phyloP scores from a whole-genome alignment of 2,329 filamentous ascomycete species.

The Talaromyces sp. region DNA sequence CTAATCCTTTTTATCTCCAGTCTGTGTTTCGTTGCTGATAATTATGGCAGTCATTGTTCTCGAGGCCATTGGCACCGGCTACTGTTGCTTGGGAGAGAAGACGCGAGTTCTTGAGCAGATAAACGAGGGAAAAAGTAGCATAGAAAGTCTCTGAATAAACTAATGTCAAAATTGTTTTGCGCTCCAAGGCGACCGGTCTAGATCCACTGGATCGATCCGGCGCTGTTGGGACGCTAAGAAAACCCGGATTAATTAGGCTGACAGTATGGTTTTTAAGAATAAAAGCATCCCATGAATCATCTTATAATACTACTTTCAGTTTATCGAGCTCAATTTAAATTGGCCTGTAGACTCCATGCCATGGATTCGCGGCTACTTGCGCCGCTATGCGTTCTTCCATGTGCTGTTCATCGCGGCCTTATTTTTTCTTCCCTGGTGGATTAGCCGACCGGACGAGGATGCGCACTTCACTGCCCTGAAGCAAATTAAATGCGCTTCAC shows the following conservation, averaged over 20 bases:
- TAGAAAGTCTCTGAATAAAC: not conserved
- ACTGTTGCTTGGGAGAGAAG: conserved; percentile 7
- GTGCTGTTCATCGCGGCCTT: not conserved
- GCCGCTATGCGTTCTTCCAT: not conserved
- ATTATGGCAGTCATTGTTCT: conserved; percentile 9
- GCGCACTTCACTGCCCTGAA: not conserved
- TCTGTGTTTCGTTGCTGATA: not conserved
- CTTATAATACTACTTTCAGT: not conserved
- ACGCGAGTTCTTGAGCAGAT: not conserved
- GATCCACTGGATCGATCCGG: not conserved
- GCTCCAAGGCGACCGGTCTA: not conserved
- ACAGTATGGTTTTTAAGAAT: not conserved
- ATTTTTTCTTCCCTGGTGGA: not conserved
- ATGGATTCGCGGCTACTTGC: not conserved
- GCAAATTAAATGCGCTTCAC: conserved; percentile 20
- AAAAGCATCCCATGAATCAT: not conserved
- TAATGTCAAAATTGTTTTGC: not conserved
- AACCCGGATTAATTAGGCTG: not conserved
- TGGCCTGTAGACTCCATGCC: not conserved
- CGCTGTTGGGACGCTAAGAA: not conserved
- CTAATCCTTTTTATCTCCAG: not conserved
- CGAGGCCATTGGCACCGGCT: conserved; percentile 2
- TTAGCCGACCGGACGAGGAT: not conserved
- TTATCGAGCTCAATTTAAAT: not conserved
- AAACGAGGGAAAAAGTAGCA: not conserved